Conservation (phyloP, 495 filamentous ascomycete species). For the Penicillium steckii region DNA sequence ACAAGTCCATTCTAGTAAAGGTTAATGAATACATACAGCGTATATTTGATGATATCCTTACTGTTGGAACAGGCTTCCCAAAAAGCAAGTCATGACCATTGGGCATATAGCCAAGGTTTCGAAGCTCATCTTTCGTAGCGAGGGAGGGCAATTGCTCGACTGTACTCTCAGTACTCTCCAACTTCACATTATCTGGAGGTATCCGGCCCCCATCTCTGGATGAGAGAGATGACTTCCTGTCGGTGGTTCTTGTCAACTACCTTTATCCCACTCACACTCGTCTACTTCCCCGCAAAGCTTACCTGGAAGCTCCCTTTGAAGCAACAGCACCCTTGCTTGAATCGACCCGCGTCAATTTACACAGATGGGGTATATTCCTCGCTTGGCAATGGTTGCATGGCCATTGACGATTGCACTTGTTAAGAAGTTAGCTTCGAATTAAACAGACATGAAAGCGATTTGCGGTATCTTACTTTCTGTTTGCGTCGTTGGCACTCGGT, state of each 20-base stretch:
- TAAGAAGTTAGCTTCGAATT: slow-evolving; percentile 6
- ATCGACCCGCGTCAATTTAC: slow-evolving; percentile 24
- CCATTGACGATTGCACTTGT: slow-evolving; percentile 35
- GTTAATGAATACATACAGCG: neutral
- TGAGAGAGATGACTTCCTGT: neutral
- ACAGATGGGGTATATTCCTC: slow-evolving; percentile 30
- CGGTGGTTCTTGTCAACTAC: neutral
- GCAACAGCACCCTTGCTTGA: slow-evolving; percentile 1
- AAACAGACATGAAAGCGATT: neutral
- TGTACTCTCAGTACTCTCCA: neutral
- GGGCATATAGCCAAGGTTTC: slow-evolving; percentile 27
- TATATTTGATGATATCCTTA: neutral
- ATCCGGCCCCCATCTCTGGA: neutral
- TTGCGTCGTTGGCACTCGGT: slow-evolving; percentile 38
- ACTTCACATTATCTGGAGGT: neutral
- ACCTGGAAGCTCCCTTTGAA: slow-evolving; percentile 13
- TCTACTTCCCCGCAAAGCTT: neutral
- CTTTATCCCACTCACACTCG: neutral
- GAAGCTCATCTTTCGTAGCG: slow-evolving; percentile 19
- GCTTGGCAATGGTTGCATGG: slow-evolving; percentile 36
- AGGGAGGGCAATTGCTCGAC: neutral
- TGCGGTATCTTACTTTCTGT: slow-evolving; percentile 28
- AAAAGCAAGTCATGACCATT: slow-evolving; percentile 9
- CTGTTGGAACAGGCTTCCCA: slow-evolving; percentile 8
- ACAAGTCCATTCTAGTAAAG: neutral